Evolutionary conservation across 2,329 filamentous ascomycete species (phyloP).

Genomic region (Lasiodiplodia gonubiensis): DNA sequence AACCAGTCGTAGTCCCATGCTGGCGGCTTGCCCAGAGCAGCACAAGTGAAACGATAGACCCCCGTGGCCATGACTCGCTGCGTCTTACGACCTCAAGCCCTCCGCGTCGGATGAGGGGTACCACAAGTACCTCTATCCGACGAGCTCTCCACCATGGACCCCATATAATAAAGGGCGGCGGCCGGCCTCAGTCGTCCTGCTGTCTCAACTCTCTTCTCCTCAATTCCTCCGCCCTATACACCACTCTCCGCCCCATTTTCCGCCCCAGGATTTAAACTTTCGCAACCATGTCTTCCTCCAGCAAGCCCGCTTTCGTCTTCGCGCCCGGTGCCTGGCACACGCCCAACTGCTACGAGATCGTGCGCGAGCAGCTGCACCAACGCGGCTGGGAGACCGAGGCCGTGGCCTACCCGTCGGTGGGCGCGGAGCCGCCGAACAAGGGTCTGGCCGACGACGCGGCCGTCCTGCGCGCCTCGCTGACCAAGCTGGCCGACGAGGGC

Average conservation of each 20-base stretch:
- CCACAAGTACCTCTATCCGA: too few relatives aligned
- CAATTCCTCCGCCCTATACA: too few relatives aligned
- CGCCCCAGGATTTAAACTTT: background rate
- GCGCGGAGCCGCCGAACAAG: conserved; percentile 36
- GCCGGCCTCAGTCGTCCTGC: background rate
- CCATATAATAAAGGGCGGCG: background rate
- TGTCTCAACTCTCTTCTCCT: too few relatives aligned
- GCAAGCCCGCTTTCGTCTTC: conserved; percentile 44
- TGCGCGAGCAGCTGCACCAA: conserved; percentile 38
- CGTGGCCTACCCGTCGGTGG: conserved; percentile 40
- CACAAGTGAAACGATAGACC: background rate
- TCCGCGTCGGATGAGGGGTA: background rate
- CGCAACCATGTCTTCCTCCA: background rate
- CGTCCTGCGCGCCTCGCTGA: conserved; percentile 40
- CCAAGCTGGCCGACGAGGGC: conserved; percentile 43
- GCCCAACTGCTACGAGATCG: conserved; percentile 37
- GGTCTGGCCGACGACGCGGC: conserved; percentile 45
- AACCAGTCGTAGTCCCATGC: too few relatives aligned
- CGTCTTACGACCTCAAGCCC: background rate
- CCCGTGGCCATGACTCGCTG: background rate
- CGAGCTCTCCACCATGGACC: background rate
- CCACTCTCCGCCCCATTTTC: too few relatives aligned
- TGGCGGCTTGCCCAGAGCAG: background rate
- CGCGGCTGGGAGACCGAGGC: conserved; percentile 40
- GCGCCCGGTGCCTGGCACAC: conserved; percentile 48